Percentiles rank a stretch among this genome's conserved stretches.
Evolutionary conservation across 306 rosid species (phyloP).

Genomic region (Malus orientalis): DNA sequence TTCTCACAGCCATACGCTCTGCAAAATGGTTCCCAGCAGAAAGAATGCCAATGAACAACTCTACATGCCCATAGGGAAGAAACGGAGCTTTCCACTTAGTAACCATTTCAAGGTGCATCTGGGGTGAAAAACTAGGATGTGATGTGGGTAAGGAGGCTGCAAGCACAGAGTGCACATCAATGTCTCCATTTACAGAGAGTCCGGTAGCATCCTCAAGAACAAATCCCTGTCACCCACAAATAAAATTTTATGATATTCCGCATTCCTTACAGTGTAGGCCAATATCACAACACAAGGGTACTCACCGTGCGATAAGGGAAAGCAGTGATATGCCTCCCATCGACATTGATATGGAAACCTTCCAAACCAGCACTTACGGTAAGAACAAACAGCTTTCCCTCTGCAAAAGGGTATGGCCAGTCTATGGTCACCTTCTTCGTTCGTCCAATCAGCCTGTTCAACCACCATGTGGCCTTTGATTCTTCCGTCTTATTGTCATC

Average conservation of each 20-base stretch:
- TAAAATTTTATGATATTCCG: background rate
- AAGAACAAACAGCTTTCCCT: slow-evolving; percentile 80
- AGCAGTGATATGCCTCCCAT: slow-evolving; percentile 81
- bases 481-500: slow-evolving; percentile 69
- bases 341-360: slow-evolving; percentile 88
- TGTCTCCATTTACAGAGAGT: slow-evolving; percentile 66
- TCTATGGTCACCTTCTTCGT: slow-evolving; percentile 63
- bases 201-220: slow-evolving; percentile 98
- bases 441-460: slow-evolving; percentile 74
- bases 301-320: slow-evolving; percentile 92
- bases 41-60: slow-evolving; percentile 83
- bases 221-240: slow-evolving; percentile 60
- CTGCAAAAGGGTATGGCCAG: slow-evolving; percentile 93
- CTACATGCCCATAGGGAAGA: slow-evolving; percentile 35
- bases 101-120: slow-evolving; percentile 72
- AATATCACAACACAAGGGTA: slow-evolving; percentile 26
- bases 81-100: slow-evolving; percentile 74
- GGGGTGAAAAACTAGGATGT: slow-evolving; percentile 87
- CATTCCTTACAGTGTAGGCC: background rate
- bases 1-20: slow-evolving; percentile 93
- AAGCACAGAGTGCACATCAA: slow-evolving; percentile 73
- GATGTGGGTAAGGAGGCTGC: slow-evolving; percentile 82
- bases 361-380: slow-evolving; percentile 87
- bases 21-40: slow-evolving; percentile 98
- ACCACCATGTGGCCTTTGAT: slow-evolving; percentile 86